Conservation (phyloP, 129 eudicot species). For the Lonicera japonica region DNA sequence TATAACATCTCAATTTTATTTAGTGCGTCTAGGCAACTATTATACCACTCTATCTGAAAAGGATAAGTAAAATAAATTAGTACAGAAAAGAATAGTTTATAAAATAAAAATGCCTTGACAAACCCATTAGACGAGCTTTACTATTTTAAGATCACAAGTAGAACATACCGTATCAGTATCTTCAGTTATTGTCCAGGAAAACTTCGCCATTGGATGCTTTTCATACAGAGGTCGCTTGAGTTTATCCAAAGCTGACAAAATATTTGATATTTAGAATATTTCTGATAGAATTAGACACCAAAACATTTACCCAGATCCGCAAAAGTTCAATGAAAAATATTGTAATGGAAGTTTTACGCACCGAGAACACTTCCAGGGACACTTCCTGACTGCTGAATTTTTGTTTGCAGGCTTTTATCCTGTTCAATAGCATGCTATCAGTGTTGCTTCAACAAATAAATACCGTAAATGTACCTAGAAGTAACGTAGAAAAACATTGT, state of each 20-base stretch:
- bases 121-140: background rate
- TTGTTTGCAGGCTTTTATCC: slow-evolving; percentile 77
- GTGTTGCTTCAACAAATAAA: background rate
- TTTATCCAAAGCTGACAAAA: slow-evolving; percentile 68
- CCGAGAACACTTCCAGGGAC: slow-evolving; percentile 57
- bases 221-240: slow-evolving; percentile 80
- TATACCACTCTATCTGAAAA: slow-evolving; percentile 85
- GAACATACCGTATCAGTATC: slow-evolving; percentile 79
- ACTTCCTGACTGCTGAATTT: slow-evolving; percentile 61
- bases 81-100: background rate
- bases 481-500: no score
- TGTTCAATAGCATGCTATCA: slow-evolving; percentile 25
- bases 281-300: background rate
- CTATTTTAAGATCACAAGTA: slow-evolving; percentile 4
- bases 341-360: slow-evolving; percentile 27
- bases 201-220: slow-evolving; percentile 92
- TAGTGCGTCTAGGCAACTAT: slow-evolving; percentile 58
- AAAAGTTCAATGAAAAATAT: background rate
- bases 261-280: slow-evolving; percentile 15
- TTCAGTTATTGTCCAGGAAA: slow-evolving; percentile 83
- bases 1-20: slow-evolving; percentile 59
- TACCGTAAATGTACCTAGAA: background rate
- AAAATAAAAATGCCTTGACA: background rate
- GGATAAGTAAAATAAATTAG: background rate
- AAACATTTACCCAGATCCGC: background rate